Conservation (phyloP, 441 rosid species). For the Populus hybrid region DNA sequence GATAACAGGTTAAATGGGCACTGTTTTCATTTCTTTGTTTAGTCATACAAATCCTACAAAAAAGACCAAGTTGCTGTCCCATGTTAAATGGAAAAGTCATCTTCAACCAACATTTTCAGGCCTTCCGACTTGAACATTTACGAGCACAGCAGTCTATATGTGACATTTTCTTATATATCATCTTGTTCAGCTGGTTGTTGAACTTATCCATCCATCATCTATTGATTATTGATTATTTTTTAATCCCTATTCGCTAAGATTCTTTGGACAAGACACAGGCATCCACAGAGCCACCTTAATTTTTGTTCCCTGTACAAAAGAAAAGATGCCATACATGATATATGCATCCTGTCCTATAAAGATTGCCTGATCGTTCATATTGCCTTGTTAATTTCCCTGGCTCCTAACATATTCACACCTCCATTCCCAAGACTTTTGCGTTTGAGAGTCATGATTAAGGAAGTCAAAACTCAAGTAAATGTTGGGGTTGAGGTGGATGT, state of each 20-base stretch:
- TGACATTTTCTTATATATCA: background rate
- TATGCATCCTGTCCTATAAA: background rate
- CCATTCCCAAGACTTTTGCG: background rate
- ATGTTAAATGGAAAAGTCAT: background rate
- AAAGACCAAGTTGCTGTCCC: background rate
- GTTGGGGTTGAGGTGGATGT: slow-evolving; percentile 23
- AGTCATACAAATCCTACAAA: background rate
- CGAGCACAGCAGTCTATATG: background rate
- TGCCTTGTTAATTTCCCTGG: background rate
- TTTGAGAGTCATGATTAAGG: slow-evolving; percentile 19
- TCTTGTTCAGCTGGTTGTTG: background rate
- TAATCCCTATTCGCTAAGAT: background rate
- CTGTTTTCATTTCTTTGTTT: background rate
- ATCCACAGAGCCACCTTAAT: background rate
- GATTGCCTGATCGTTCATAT: background rate
- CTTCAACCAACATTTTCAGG: background rate
- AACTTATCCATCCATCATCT: background rate
- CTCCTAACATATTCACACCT: background rate
- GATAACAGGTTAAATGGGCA: background rate
- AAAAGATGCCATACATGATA: background rate
- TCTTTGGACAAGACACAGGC: background rate
- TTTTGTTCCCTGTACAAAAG: background rate
- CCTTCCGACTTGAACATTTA: background rate
- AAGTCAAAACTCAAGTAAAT: slow-evolving; percentile 26
- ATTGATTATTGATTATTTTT: background rate